Conservation (phyloP, 495 filamentous ascomycete genomes). For the Terfezia claveryi region DNA sequence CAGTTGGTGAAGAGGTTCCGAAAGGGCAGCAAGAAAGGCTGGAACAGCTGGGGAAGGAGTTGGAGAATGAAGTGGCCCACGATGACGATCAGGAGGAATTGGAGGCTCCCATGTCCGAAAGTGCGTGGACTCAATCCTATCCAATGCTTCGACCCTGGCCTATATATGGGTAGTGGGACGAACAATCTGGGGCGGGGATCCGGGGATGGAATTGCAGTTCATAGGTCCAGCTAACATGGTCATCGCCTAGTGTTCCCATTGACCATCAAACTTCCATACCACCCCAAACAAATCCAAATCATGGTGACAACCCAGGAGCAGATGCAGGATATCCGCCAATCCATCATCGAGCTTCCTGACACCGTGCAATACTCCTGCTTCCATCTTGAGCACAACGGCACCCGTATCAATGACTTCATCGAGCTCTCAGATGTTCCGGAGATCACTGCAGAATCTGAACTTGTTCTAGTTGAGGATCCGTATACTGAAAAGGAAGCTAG, state of each 20-base stretch:
- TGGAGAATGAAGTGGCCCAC: conserved; percentile 22
- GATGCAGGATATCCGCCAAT: conserved; percentile 91
- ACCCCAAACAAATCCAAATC: conserved; percentile 55
- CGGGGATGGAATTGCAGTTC: too few species aligned
- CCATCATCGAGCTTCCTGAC: conserved; percentile 78
- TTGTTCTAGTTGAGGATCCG: conserved; percentile 74
- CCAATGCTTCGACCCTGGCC: background rate
- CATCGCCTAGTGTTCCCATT: conserved; percentile 42
- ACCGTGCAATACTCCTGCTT: conserved; percentile 97
- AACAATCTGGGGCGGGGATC: too few species aligned
- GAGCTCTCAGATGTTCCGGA: conserved; percentile 81
- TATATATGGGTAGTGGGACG: too few species aligned
- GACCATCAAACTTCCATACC: conserved; percentile 62
- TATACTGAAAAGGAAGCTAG: conserved; percentile 98
- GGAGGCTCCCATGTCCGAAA: background rate
- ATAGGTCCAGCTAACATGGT: too few species aligned
- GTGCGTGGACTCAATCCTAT: background rate
- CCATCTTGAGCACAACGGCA: conserved; percentile 71
- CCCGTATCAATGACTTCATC: conserved; percentile 81
- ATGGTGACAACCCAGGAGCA: conserved; percentile 87
- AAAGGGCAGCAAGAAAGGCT: background rate
- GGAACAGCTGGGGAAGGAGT: conserved; percentile 22
- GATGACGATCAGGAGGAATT: conserved; percentile 1
- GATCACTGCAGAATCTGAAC: conserved; percentile 47
- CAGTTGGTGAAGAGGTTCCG: background rate